Conservation (phyloP, 106 monocot species). For the Dioscorea dumetorum region DNA sequence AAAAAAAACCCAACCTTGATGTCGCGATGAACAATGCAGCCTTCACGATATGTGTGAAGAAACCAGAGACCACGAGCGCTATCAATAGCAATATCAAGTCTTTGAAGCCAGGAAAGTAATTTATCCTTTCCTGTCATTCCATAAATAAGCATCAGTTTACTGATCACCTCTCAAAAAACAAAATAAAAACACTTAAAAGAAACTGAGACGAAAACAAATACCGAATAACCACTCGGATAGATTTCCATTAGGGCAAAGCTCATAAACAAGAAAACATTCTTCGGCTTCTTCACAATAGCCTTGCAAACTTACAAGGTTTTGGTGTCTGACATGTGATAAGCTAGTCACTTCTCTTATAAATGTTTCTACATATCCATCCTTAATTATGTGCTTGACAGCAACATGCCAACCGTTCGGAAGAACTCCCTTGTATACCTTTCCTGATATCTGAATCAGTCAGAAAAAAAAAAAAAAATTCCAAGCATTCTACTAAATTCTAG, state of each 20-base stretch:
- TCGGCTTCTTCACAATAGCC: conserved; percentile 41
- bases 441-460: conserved; percentile 14
- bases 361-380: conserved; percentile 50
- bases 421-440: conserved; percentile 59
- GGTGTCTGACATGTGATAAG: conserved; percentile 47
- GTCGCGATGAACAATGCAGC: conserved; percentile 67
- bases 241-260: conserved; percentile 41
- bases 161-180: too few species aligned
- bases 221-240: conserved; percentile 62
- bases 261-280: conserved; percentile 52
- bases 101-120: conserved; percentile 39
- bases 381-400: conserved; percentile 54
- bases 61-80: conserved; percentile 55
- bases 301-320: conserved; percentile 43
- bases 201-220: not conserved
- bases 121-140: conserved; percentile 29
- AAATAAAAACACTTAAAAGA: too few species aligned
- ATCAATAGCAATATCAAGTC: conserved; percentile 34
- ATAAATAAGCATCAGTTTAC: too few species aligned
- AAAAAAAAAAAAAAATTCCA: not conserved
- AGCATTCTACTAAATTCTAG: too few species aligned
- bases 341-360: conserved; percentile 52
- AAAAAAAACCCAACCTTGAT: conserved; percentile 31
- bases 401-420: conserved; percentile 45
- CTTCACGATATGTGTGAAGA: conserved; percentile 49